Base-by-base conservation (phyloP, 163 green algal genomes). In the Scenedesmus sp. region DNA sequence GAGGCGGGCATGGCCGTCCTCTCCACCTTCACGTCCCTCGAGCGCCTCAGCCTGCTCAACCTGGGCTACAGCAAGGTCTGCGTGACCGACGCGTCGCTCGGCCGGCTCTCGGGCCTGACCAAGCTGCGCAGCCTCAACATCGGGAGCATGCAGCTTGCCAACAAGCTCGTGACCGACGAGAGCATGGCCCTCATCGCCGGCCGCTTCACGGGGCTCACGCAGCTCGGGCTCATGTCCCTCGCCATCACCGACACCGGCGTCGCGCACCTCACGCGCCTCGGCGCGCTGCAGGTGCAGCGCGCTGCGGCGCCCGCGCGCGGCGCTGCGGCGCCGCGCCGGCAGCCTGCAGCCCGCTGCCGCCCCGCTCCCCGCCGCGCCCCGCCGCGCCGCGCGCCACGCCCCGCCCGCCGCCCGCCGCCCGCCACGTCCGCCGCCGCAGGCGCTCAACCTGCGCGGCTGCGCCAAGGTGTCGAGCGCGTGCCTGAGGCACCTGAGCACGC, bases 151-250 rank as follows among this genome's bases (percentile, higher is more conserved):
- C 77, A 84, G 34, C 60, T 82, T 24, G 56, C 24, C 24, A 76
- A 77, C 76, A 78, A 66, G 29, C 42, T 70, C n/a, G 63, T 83
- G 3, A 84, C 67, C 13, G 65, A 86, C 39, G 44, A 28, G 11
- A 56, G 80, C 34, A 58, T 86, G 44, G 24, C 18, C 18, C 63
- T 56, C 34, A 83, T 86, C 57, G 48, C 42, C 15, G 34, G 26
- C 17, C 58, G 48, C 34, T 44, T 75, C 60, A 53, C n/a, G 51
- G 28, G 66, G 50, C 78, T 89, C 18, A 86, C 65, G 14, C 76
- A 81, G 45, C 63, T 89, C 14, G 72, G 69, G 26, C 62, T 89
- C 2, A 86, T 86, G 81, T 84, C 70, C 33, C 53, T 81, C 6
- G 47, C 81, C 53, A 62, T 86, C 29, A 70, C 22, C 28, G 70